Base-by-base conservation (phyloP, 2,329 filamentous ascomycete species). In the Aspergillus clavatus region DNA sequence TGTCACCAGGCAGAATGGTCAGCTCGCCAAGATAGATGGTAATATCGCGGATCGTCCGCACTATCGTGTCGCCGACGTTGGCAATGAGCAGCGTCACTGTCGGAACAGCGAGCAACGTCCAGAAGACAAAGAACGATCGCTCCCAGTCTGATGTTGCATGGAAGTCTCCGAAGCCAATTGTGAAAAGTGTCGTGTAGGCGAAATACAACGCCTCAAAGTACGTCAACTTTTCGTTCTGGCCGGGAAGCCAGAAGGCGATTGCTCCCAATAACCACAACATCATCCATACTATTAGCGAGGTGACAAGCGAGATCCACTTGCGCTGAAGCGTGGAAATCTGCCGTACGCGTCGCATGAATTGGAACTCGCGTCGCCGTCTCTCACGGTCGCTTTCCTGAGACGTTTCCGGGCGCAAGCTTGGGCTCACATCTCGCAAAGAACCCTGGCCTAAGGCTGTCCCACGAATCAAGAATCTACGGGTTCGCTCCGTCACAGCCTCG, bases 21-120 rank as follows among this genome's bases (percentile, higher is more conserved):
- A 80, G 52, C 23, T 75, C 73, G 10, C 76, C 78, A 4, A 79
- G 48, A 68, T 73, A 79, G n/a, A 77, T 72, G 0, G 76, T 79
- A n/a, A 74, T 46, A 38, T 81, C 75, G 18, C 73, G 72, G 59
- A 81, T 72, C 7, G 66, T 64, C 47, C 76, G 76, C 47, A 81
- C 74, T 7, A 70, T 47, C 0, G 66, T 69, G 40, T 68, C 65
- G 7, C 65, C 63, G 28, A 70, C 62, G 31, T 62, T 65, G 7
- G 66, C 65, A 18, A 70, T 66, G n/a, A 70, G 57, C 11, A 70
- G 64, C 0, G 67, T 70, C 36, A 68, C 61, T 2, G 66, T 63
- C 11, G 67, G 67, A 2, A 70, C 57, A 14, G 67, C 67, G 11
- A 70, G 57, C 8, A 70, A 50, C 8, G 66, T 67, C 67, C 67